Percentiles rank a stretch among this genome's conserved stretches.
These are phyloP conservation scores for Spongospora subterranea DNA, from an alignment of 208 protist species.

Conservation along the genomic window DNA sequence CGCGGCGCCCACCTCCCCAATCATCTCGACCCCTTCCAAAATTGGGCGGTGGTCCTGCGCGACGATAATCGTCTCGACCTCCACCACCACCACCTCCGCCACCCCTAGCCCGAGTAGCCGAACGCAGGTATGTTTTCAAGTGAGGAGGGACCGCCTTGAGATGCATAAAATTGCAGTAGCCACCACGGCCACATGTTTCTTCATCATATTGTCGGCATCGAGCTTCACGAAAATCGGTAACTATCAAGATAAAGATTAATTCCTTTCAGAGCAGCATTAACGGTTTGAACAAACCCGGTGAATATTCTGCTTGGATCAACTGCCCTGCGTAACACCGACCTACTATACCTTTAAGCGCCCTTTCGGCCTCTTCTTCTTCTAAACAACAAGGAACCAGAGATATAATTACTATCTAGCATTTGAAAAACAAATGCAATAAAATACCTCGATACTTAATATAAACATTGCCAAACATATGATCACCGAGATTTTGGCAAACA, in stretches of 20 bases:
- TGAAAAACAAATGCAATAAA: neutral
- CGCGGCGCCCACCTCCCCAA: neutral
- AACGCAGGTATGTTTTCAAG: neutral
- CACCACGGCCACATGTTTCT: conserved; percentile 85
- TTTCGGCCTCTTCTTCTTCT: conserved; percentile 83
- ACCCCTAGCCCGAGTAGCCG: neutral
- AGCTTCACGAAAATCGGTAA: conserved; percentile 95
- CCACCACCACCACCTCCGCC: conserved; percentile 15
- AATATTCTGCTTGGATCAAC: conserved; percentile 87
- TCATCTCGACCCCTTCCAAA: neutral
- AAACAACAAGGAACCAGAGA: neutral
- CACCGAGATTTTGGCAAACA: conserved; percentile 73
- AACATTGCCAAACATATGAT: conserved; percentile 95
- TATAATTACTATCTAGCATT: neutral
- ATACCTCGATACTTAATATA: conserved; percentile 90
- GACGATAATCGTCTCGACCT: conserved; percentile 11
- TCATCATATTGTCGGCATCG: conserved; percentile 94
- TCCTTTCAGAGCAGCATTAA: neutral
- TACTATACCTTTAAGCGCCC: conserved; percentile 79
- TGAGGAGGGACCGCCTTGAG: conserved; percentile 76
- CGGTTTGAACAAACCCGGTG: conserved; percentile 71
- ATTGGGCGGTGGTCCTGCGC: neutral
- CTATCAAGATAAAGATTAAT: conserved; percentile 59
- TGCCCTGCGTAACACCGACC: conserved; percentile 65
- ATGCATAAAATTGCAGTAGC: conserved; percentile 97